Evolutionary conservation across 129 eudicot species (phyloP).

Genomic region (Flaveria trinervia): DNA sequence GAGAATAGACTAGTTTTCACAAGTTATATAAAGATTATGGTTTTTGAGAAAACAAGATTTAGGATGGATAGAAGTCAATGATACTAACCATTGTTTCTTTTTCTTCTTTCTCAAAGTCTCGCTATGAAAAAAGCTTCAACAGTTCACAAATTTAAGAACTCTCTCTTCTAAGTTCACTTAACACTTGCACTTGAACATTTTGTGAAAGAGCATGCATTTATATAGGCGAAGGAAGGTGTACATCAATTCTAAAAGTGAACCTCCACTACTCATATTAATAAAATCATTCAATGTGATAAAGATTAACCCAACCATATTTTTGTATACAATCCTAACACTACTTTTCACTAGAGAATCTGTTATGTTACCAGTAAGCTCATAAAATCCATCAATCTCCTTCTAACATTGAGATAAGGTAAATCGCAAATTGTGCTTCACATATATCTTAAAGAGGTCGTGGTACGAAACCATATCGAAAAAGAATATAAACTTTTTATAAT

Average conservation of each 20-base stretch:
- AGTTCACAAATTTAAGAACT: conserved; percentile 22
- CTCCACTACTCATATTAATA: conserved; percentile 49
- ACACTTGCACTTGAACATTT: conserved; percentile 22
- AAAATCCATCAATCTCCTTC: no score
- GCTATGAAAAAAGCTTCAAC: conserved; percentile 24
- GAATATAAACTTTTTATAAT: no score
- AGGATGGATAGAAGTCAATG: conserved; percentile 11
- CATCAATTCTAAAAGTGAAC: conserved; percentile 39
- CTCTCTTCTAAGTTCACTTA: conserved; percentile 24
- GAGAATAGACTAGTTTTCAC: not conserved
- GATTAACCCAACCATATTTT: conserved; percentile 52
- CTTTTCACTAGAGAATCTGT: no score
- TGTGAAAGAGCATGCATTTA: conserved; percentile 32
- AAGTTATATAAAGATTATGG: not conserved
- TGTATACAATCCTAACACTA: conserved; percentile 38
- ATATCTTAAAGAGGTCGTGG: no score
- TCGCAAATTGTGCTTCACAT: no score
- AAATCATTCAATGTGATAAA: conserved; percentile 43
- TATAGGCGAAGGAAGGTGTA: conserved; percentile 60
- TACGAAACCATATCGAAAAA: no score
- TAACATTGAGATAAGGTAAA: no score
- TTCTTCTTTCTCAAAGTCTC: conserved; percentile 13
- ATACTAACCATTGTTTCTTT: conserved; percentile 46
- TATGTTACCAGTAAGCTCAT: no score
- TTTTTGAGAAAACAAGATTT: not conserved